Conservation (phyloP, 2,329 filamentous ascomycete species). For the Fusarium burgessii region DNA sequence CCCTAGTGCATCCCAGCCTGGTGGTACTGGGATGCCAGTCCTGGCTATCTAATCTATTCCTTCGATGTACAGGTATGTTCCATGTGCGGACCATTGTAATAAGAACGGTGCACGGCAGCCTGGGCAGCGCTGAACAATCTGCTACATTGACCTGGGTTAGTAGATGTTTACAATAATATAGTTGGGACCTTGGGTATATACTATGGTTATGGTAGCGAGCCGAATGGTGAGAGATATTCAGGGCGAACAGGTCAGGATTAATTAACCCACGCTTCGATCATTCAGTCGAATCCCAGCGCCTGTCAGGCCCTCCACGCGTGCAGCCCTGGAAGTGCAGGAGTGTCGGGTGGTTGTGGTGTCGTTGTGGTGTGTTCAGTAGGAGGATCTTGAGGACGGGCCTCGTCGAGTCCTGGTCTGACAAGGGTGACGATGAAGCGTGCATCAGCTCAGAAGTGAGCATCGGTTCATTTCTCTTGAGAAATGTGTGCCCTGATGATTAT, state of each 20-base stretch:
- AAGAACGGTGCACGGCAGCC: constrained; percentile 11
- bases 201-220: constrained; percentile 7
- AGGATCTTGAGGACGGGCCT: constrained; percentile 25
- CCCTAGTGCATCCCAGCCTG: constrained; percentile 35
- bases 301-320: constrained; percentile 23
- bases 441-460: constrained; percentile 34
- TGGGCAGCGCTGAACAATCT: constrained; percentile 5
- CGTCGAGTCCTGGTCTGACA: constrained; percentile 31
- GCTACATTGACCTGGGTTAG: constrained; percentile 31
- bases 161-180: constrained; percentile 35
- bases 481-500: constrained; percentile 24
- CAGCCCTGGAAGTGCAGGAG: constrained; percentile 26
- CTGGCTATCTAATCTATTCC: constrained; percentile 35
- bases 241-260: constrained; percentile 37
- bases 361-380: constrained; percentile 44
- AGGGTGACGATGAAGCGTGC: constrained; percentile 26
- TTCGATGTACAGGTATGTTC: constrained; percentile 26
- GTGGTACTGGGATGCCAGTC: constrained; percentile 32
- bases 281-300: constrained; percentile 14
- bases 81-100: constrained; percentile 19
- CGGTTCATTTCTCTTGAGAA: constrained; percentile 23
- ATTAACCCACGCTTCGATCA: constrained; percentile 24
- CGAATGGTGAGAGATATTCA: constrained; percentile 27
- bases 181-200: constrained; percentile 25
- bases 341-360: constrained; percentile 46